These are phyloP conservation scores for Paracoccidioides brasiliensis DNA, from an alignment of 2,329 filamentous ascomycete species.

Conservation along the genomic window DNA sequence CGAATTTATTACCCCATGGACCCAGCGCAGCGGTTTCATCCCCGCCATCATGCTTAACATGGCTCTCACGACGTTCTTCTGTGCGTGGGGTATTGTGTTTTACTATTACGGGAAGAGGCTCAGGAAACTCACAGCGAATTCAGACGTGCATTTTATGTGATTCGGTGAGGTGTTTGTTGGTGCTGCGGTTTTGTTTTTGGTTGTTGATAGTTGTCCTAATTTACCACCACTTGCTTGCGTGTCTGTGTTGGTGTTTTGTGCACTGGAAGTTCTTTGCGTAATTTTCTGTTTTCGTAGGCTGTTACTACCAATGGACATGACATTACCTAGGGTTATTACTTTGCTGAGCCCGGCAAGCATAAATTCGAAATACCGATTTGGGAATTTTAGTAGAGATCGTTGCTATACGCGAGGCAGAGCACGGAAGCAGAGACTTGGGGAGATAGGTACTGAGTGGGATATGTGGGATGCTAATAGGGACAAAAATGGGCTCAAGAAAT, in stretches of 20 bases:
- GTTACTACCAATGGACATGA: not conserved
- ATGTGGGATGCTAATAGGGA: no score
- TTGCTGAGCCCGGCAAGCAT: no score
- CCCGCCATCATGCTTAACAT: constrained; percentile 49
- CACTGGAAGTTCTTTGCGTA: not conserved
- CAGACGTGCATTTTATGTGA: constrained; percentile 42
- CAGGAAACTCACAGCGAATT: constrained; percentile 42
- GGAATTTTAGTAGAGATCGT: no score
- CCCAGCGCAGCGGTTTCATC: constrained; percentile 37
- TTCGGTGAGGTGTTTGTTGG: not conserved
- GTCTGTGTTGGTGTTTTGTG: not conserved
- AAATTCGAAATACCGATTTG: no score
- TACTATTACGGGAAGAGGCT: constrained; percentile 48
- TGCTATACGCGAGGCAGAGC: no score
- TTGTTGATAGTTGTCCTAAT: not conserved
- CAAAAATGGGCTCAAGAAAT: no score
- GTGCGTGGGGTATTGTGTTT: constrained; percentile 41
- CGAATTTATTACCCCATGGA: constrained; percentile 44
- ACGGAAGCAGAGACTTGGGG: no score
- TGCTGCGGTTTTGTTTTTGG: not conserved
- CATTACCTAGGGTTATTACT: not conserved
- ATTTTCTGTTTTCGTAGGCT: not conserved
- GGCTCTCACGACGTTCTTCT: constrained; percentile 40
- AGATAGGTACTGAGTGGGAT: no score
- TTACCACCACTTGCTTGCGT: not conserved